Conservation (phyloP, 805 yeast species). For the Teunomyces aglyptinius region DNA sequence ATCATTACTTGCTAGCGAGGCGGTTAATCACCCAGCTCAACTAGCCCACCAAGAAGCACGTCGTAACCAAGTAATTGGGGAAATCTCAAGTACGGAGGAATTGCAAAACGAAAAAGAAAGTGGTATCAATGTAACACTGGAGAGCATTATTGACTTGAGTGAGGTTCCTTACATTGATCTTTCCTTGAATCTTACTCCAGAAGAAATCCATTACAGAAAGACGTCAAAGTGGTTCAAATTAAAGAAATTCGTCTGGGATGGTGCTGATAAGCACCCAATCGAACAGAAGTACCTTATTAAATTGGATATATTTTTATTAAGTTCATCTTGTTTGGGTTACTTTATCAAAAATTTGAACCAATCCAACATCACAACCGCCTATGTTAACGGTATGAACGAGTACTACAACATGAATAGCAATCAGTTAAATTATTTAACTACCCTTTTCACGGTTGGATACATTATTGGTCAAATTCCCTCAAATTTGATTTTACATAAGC, state of each 20-base stretch:
- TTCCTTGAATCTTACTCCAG: constrained; percentile 15
- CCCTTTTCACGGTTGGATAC: constrained; percentile 51
- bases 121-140: background rate
- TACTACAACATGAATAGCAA: constrained; percentile 38
- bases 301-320: constrained; percentile 31
- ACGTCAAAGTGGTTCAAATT: constrained; percentile 20
- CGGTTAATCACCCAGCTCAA: constrained; percentile 1
- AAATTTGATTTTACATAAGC: constrained; percentile 38
- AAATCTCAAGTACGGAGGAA: background rate
- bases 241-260: constrained; percentile 35
- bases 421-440: constrained; percentile 44
- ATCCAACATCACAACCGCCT: constrained; percentile 43
- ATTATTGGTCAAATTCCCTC: constrained; percentile 53
- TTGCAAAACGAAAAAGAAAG: background rate
- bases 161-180: constrained; percentile 22
- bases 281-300: constrained; percentile 34
- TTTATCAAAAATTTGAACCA: constrained; percentile 46
- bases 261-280: constrained; percentile 34
- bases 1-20: background rate
- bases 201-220: constrained; percentile 18
- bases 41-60: background rate
- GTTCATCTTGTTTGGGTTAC: constrained; percentile 49
- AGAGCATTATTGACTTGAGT: background rate
- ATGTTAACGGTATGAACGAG: constrained; percentile 48
- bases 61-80: background rate